These are phyloP conservation scores for Phytophthora melonis DNA, from an alignment of 352 stramenopile species.

Conservation along the genomic window DNA sequence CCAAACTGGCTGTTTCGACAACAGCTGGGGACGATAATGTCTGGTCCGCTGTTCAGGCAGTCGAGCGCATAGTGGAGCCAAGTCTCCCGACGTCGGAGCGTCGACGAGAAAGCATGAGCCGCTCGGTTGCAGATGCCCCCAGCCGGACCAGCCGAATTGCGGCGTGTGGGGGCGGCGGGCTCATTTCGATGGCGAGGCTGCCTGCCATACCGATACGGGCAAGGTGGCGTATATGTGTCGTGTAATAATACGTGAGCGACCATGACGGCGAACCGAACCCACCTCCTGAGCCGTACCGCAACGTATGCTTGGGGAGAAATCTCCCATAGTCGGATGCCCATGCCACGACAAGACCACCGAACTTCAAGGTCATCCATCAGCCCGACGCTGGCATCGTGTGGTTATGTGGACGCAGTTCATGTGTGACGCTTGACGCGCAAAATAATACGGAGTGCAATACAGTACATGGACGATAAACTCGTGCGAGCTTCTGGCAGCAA, in stretches of 20 bases:
- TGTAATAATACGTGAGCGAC: neutral
- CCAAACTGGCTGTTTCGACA: slow-evolving; percentile 7
- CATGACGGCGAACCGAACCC: neutral
- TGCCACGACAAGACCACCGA: slow-evolving; percentile 5
- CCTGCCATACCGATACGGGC: neutral
- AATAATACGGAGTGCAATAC: neutral
- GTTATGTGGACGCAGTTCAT: neutral
- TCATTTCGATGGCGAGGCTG: slow-evolving; percentile 2
- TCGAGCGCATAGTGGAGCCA: neutral
- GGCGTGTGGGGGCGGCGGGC: too few relatives aligned
- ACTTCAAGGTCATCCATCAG: slow-evolving; percentile 1
- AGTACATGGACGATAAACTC: too few relatives aligned
- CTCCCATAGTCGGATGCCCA: too few relatives aligned
- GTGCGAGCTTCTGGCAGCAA: neutral
- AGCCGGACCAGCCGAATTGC: too few relatives aligned
- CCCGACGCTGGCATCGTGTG: neutral
- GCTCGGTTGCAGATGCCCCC: too few relatives aligned
- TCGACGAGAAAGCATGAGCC: too few relatives aligned
- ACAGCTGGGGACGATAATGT: neutral
- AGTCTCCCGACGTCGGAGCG: neutral
- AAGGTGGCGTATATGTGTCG: neutral
- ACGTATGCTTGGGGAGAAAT: too few relatives aligned
- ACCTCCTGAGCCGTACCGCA: too few relatives aligned
- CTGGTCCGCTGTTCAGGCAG: neutral
- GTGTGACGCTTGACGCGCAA: neutral